Evolutionary conservation across 768 basidiomycete genomes (phyloP).

Genomic region (Tulasnella sp.): DNA sequence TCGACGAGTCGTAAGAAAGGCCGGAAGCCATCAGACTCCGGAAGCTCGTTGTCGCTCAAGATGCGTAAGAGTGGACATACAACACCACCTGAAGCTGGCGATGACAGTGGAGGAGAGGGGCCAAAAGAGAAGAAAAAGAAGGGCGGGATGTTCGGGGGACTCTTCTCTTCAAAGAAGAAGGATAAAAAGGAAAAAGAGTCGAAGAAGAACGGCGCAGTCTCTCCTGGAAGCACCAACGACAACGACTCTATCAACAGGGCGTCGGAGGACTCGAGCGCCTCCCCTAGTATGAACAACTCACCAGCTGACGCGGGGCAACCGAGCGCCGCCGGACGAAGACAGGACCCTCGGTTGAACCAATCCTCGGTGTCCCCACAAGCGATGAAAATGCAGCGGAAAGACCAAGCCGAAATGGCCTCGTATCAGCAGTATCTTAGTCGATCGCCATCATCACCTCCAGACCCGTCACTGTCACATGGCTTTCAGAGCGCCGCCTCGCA

Average conservation of each 20-base stretch:
- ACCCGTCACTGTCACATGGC: constrained; percentile 60
- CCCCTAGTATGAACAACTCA: background rate
- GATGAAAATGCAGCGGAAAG: constrained; percentile 56
- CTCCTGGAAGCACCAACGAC: constrained; percentile 7
- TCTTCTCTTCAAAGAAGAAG: constrained; percentile 66
- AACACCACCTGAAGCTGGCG: constrained; percentile 14
- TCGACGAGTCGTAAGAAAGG: constrained; percentile 40
- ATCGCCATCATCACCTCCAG: constrained; percentile 69
- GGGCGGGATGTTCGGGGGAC: constrained; percentile 56
- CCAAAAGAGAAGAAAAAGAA: constrained; percentile 41
- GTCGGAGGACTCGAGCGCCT: constrained; percentile 14
- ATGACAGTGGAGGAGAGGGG: constrained; percentile 21
- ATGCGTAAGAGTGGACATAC: background rate
- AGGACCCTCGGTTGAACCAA: background rate
- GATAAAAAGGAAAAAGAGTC: constrained; percentile 53
- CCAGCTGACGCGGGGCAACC: background rate
- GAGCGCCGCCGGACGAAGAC: too few relatives aligned
- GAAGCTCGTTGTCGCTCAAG: background rate
- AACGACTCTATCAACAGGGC: constrained; percentile 16
- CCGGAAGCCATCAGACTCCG: constrained; percentile 33
- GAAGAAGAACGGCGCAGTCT: constrained; percentile 10
- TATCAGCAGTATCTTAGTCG: constrained; percentile 86
- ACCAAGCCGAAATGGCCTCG: constrained; percentile 77
- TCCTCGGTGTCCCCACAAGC: constrained; percentile 34
- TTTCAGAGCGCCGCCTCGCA: constrained; percentile 58